Conservation (phyloP, 2,329 filamentous ascomycete species). For the Cladosporium cucumerinum region DNA sequence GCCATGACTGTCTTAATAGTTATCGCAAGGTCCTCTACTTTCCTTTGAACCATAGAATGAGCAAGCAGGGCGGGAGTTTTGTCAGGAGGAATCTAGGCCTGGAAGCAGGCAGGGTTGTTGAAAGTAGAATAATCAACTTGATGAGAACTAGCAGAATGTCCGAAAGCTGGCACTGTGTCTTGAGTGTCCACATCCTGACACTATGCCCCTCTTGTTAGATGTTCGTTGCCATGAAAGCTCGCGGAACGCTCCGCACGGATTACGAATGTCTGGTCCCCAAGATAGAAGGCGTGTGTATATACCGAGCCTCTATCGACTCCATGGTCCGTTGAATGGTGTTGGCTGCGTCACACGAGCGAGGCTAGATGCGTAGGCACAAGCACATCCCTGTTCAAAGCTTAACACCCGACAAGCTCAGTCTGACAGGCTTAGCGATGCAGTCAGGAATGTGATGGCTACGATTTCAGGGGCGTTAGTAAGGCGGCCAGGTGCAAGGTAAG, state of each 20-base stretch:
- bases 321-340: background rate
- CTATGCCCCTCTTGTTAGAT: background rate
- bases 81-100: no score
- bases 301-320: background rate
- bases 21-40: background rate
- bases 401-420: background rate
- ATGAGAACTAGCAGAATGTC: background rate
- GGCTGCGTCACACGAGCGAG: background rate
- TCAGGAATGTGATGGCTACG: background rate
- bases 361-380: background rate
- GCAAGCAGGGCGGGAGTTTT: background rate
- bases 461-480: background rate
- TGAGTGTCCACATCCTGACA: background rate
- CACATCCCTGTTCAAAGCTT: background rate
- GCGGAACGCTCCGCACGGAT: background rate
- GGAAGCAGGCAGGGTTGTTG: background rate
- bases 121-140: background rate
- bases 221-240: background rate
- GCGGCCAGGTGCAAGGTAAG: background rate
- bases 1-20: background rate
- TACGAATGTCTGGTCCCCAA: background rate
- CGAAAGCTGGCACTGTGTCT: background rate
- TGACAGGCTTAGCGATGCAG: slow-evolving; percentile 5
- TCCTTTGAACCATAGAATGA: background rate
- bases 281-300: background rate